Evolutionary conservation across 2,329 filamentous ascomycete genomes (phyloP).

Genomic region (Alternaria angustiovoidea): DNA sequence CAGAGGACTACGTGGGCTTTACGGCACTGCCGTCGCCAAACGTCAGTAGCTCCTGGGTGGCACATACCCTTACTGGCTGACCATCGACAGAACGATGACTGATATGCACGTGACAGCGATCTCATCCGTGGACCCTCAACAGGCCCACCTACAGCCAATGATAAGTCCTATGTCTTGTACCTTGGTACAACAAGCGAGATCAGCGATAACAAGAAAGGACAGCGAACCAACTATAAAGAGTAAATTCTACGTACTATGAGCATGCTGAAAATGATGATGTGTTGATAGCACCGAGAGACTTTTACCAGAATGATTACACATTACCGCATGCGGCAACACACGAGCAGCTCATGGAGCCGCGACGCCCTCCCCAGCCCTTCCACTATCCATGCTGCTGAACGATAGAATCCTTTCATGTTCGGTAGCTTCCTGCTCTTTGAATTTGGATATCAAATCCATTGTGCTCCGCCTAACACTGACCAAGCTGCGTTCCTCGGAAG

Average conservation of each 20-base stretch:
- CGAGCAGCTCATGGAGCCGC: conserved; percentile 5
- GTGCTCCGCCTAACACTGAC: conserved; percentile 52
- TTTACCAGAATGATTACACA: background rate
- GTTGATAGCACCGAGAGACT: background rate
- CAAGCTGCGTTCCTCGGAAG: conserved; percentile 36
- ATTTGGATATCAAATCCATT: conserved; percentile 51
- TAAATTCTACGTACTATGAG: background rate
- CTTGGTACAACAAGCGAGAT: background rate
- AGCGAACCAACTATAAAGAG: background rate
- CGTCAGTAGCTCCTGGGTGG: background rate
- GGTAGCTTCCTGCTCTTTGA: conserved; percentile 47
- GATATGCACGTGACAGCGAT: background rate
- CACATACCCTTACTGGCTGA: background rate
- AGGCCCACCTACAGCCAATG: background rate
- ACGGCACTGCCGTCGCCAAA: background rate
- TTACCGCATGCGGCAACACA: background rate
- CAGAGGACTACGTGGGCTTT: background rate
- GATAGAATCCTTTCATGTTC: conserved; percentile 44
- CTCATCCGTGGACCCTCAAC: background rate
- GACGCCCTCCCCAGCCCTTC: conserved; percentile 1
- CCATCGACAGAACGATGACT: background rate
- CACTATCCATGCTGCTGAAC: conserved; percentile 27
- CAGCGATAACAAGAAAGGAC: background rate
- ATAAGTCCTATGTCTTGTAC: background rate
- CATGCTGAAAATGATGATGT: background rate